Percentiles rank a stretch among this genome's conserved stretches.
phyloP scores from a whole-genome alignment of 1,284 basidiomycete species.

The Trichosporon faecale region DNA sequence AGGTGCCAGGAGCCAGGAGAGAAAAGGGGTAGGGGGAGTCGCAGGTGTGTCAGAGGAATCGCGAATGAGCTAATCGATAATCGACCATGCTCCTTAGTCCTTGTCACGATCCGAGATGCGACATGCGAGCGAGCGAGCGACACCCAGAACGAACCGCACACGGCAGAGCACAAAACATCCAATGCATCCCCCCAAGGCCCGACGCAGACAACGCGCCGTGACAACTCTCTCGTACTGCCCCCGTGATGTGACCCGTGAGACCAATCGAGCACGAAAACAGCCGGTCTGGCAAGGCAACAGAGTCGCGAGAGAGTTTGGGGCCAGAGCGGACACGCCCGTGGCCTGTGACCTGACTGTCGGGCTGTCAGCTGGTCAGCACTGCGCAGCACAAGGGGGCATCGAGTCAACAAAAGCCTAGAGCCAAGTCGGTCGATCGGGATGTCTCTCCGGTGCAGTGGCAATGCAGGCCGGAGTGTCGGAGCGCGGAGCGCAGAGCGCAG shows the following conservation, averaged over 20 bases:
- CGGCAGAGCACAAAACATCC: not conserved
- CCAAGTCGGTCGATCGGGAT: not conserved
- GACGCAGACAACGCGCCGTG: not conserved
- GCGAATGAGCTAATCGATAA: constrained; percentile 2
- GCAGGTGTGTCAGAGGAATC: constrained; percentile 4
- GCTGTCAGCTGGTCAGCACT: constrained; percentile 3
- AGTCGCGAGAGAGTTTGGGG: not conserved
- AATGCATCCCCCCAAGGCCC: not conserved
- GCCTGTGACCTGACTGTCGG: not conserved
- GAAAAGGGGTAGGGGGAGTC: constrained; percentile 10
- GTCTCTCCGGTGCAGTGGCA: not conserved
- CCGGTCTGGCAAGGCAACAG: not conserved
- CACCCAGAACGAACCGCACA: not conserved
- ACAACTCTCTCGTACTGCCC: not conserved
- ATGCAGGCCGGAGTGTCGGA: not conserved
- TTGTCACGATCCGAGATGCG: constrained; percentile 11
- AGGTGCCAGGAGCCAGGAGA: constrained; percentile 1
- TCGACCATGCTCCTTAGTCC: not conserved
- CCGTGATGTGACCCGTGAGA: not conserved
- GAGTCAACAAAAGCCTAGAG: not conserved
- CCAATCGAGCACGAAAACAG: not conserved
- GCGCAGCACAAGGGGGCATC: not conserved
- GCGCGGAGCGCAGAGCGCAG: not conserved
- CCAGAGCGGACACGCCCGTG: not conserved
- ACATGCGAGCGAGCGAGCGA: not conserved